Evolutionary conservation across 2,329 filamentous ascomycete genomes (phyloP), one percentile per base, ranked within the genome.

Genomic region (Colletotrichum lini): DNA sequence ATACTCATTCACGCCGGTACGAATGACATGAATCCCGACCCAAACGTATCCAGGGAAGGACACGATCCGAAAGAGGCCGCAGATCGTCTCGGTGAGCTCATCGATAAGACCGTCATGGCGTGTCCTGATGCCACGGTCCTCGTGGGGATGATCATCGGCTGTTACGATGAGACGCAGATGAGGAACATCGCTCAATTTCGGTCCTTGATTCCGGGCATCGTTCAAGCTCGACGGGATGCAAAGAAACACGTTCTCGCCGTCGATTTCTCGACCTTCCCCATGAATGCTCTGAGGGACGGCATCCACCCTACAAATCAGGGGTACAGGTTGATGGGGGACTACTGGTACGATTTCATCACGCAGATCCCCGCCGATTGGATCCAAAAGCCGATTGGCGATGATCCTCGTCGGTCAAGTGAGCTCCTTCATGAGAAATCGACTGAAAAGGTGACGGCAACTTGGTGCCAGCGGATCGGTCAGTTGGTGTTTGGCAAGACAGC

Each of bases 1-100:
- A 74, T 83, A 40, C 76, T 83, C 3, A 65, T 83, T 2, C 78
- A 80, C 40, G 80, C 79, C 1, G 81, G 81, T 1, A 83, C 81
- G 6, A 83, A 83, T 59, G 81, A 83, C 61, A 81, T 83, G 79
- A 81, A 80, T 15, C 69, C 72, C 2, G 73, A 78, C 23, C 44
- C 64, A 13, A 60, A 70, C 15, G 65, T 80, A 45, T 75, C 80
- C 10, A 73, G 57, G 2, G 79, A 82, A 65, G 79, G 80, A 35
- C 78, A 77, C 58, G 78, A 82, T 26, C 80, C 80, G 2, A 50
- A 61, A 1, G 74, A 52, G 4, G 78, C 76, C 2, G 77, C 77
- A 5, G 44, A 61, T 21, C 77, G 80, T 1, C 75, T 82, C 3
- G 81, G 80, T 18, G 45, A 67, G 1, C 74, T 82, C 21, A 76